A percentile compares a stretch with the other conserved stretches of the same genome.
Evolutionary conservation across 352 stramenopile genomes (phyloP).

Genomic region (Halophytophthora polymorphica): DNA sequence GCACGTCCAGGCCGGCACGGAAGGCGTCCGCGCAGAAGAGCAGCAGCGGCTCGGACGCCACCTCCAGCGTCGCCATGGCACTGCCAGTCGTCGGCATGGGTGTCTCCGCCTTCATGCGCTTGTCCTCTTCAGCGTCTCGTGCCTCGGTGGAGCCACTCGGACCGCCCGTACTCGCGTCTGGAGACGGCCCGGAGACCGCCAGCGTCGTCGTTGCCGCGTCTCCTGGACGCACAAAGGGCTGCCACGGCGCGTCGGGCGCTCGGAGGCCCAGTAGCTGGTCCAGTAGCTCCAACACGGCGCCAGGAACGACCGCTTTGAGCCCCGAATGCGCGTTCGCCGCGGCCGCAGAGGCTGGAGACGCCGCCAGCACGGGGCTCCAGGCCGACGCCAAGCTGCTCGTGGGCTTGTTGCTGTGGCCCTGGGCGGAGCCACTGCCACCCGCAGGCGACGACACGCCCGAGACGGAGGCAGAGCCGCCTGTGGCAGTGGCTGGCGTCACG

Average conservation of each 20-base stretch:
- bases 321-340: neutral
- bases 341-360: neutral
- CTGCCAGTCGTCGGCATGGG: neutral
- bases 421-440: neutral
- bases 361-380: neutral
- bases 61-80: slow-evolving; percentile 13
- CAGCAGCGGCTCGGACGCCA: slow-evolving; percentile 34
- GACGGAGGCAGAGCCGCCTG: neutral
- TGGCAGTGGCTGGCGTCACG: too few relatives aligned
- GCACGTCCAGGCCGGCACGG: slow-evolving; percentile 18
- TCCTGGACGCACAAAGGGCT: neutral
- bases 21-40: slow-evolving; percentile 32
- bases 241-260: neutral
- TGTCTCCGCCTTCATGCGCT: neutral
- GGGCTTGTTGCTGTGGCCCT: slow-evolving; percentile 10
- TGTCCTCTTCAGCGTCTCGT: too few relatives aligned
- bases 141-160: too few relatives aligned
- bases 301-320: neutral
- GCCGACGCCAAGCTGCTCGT: neutral
- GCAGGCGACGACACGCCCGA: neutral
- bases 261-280: slow-evolving; percentile 35
- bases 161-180: too few relatives aligned
- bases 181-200: too few relatives aligned
- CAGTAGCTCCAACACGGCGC: slow-evolving; percentile 29
- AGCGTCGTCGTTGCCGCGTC: too few relatives aligned